Base-by-base conservation (phyloP, 345 rosid species). In the Raphanus raphanistrum region DNA sequence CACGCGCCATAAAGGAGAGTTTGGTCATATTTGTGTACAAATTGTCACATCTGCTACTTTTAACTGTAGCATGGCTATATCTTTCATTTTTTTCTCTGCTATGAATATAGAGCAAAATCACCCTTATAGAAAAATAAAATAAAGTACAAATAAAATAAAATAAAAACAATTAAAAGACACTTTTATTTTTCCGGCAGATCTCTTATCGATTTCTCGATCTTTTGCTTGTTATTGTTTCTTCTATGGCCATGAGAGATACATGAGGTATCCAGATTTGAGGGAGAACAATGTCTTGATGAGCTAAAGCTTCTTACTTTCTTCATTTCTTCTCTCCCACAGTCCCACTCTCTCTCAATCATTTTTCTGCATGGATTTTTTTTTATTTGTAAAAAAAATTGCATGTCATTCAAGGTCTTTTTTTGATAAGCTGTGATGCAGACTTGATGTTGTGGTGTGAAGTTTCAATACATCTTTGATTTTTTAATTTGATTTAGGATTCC, bases 321-420 rank as follows among this genome's bases (percentile, higher is more conserved):
- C 36, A 1, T 38, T 50, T 54, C 31, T 52, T 70, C 63, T 41
- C 48, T 41, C 48, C 43, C 43, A 36, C 10, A 28, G 31, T 28
- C 31, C 31, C 31, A 28, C 31, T 28, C 31, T 41, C 55, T 48
- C 55, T 48, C 63, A 69, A n/a, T 10, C 21, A 1, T 9, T 27
- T 41, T 63, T 31, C 68, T 78, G 72, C 81, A 71, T 58, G 72
- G 72, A 41, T 78, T 78, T 63, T 57, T 6, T 43, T 71, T 59
- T 11, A 9, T 8, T 27, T 71, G 66, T 5, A 6, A 8, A 57
- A 64, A 31, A 25, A 1, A 15, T 62, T 73, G 82, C 78, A 79
- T 68, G 66, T 54, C 6, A 13, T 60, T 78, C 28, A 15, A 36
- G 71, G 68, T 73, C 27, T 79, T 17, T 79, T 17, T 26, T n/a